Evolutionary conservation across 148 eudicot genomes (phyloP), one percentile per base, ranked within the genome.

Genomic region (Talinum fruticosum): DNA sequence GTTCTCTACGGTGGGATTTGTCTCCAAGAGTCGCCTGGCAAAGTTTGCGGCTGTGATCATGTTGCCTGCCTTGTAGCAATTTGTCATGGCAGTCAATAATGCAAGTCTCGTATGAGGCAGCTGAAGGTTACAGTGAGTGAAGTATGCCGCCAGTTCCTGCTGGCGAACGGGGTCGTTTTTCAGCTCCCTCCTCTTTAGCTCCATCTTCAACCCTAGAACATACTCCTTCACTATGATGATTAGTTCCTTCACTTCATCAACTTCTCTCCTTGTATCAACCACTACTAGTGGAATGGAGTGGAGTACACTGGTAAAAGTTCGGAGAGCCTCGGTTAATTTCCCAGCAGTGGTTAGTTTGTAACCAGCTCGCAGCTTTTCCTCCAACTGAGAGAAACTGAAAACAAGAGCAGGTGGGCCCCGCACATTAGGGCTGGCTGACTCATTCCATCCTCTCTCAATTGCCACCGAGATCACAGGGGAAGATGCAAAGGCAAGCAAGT

Each of bases 81-180:
- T 85, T 29, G 86, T 83, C 94, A 95, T 93, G 6, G 99, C 97
- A 73, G 88, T 95, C 65, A 83, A 72, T 78, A 95, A 79, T 7
- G 97, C 97, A 38, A 93, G 97, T 75, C 99, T 91, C 78, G 84
- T 61, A 81, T 95, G 99, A 66, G 97, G 96, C 37, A 83, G 59
- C 82, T 95, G 97, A 73, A 95, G 99, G 76, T 91, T 91, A 82
- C 99, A 95, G 80, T 95, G 99, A 53, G 99, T 95, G 78, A 95
- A 95, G 79, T 95, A 95, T 1, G 99, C 99, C 28, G 97, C 99
- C 38, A 95, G 84, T 79, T 95, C 99, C 79, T 95, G 97, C 51
- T 91, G 97, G 57, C 97, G 99, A 61, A 90, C 78, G 0, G 96
- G 97, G 38, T 90, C 73, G 75, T 79, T 81, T 81, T 82, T 86